Evolutionary conservation across 306 rosid species (phyloP).

Genomic region (Pyrus pyrifolia): DNA sequence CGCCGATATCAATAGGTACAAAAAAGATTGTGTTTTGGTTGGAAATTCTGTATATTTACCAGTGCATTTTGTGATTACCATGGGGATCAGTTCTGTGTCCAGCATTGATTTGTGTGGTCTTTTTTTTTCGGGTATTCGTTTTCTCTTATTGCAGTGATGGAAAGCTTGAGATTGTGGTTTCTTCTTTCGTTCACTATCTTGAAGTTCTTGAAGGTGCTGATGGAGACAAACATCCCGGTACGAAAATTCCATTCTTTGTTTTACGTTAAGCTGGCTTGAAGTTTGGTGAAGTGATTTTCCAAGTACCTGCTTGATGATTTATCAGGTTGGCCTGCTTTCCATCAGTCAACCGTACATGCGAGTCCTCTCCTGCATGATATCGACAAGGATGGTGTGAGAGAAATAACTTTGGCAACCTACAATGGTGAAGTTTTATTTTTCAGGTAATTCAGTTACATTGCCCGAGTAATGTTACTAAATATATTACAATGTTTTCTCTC

Average conservation of each 20-base stretch:
- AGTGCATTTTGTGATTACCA: background rate
- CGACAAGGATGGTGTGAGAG: slow-evolving; percentile 97
- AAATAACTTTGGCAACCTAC: slow-evolving; percentile 90
- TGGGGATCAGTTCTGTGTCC: background rate
- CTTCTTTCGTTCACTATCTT: slow-evolving; percentile 94
- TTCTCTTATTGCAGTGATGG: slow-evolving; percentile 65
- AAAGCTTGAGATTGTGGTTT: slow-evolving; percentile 90
- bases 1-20: slow-evolving; percentile 88
- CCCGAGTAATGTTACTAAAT: background rate
- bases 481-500: background rate
- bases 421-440: slow-evolving; percentile 96
- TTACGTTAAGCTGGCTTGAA: background rate
- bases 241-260: background rate
- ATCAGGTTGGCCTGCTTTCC: slow-evolving; percentile 99
- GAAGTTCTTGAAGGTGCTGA: slow-evolving; percentile 96
- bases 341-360: slow-evolving; percentile 95
- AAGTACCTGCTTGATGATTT: slow-evolving; percentile 25
- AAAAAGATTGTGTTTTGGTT: background rate
- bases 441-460: slow-evolving; percentile 52
- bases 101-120: background rate
- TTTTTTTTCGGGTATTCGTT: background rate
- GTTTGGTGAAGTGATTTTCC: slow-evolving; percentile 8
- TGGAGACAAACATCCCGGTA: slow-evolving; percentile 98
- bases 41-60: background rate
- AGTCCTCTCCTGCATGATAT: slow-evolving; percentile 92